Base-by-base conservation (phyloP, 139 green algal species). In the Tetradesmus obliquus region DNA sequence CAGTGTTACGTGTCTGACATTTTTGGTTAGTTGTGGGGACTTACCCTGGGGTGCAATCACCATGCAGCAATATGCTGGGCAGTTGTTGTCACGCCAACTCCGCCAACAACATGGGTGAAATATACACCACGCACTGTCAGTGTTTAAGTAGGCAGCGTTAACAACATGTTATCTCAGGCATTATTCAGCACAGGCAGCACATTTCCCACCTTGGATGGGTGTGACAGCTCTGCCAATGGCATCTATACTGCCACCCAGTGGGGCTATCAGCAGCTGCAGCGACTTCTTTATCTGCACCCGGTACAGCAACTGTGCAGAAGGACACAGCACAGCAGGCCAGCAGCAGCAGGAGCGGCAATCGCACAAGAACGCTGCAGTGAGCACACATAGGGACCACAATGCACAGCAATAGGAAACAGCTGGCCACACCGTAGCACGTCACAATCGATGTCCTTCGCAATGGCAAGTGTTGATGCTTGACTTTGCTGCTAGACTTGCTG, bases 261-360 rank as follows among this genome's bases (percentile, higher is more conserved):
- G 93, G 4, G 94, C 89, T 22, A 96, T 60, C 13, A 95, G 22
- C 55, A 94, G 20, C 6, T 92, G 89, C 79, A 94, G 9, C 15
- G 55, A 60, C 3, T 83, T 22, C 57, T 55, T 58, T 13, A 93
- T 12, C 17, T 88, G 79, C n/a, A 79, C 80, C 13, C 80, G 82
- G 60, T 95, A 95, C n/a, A 96, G 79, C 55, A 96, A 71, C 91
- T 94, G 93, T 84, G 54, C 3, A n/a, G 8, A 3, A 55, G 53
- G 17, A 74, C 72, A 86, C 17, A 72, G 71, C 53, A 74, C 81
- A 66, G 81, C 54, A 86, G 53, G 32, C 32, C 32, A 45, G 60
- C 60, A 71, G 60, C 60, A 79, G 79, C 79, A 69, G 81, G 1
- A 10, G 55, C 45, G 15, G n/a, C 74, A 84, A 8, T 45, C 60